Evolutionary conservation across 305 asterid genomes (phyloP).

Genomic region (Fraxinus xanthoxyloides): DNA sequence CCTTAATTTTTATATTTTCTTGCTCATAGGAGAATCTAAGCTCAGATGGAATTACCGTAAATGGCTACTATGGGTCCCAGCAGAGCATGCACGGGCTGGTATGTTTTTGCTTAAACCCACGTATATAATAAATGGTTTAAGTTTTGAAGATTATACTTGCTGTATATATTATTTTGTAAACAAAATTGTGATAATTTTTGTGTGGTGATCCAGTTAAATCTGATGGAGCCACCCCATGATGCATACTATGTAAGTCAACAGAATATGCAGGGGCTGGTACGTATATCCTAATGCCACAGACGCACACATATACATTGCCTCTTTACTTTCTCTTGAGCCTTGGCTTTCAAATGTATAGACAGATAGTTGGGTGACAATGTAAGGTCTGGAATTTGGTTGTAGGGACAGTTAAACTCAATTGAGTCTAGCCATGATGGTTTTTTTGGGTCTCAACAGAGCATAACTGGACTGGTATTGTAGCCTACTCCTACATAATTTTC

Average conservation of each 20-base stretch:
- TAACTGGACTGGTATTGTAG: slow-evolving; percentile 64
- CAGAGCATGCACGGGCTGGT: slow-evolving; percentile 90
- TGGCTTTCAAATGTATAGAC: background rate
- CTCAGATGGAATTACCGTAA: slow-evolving; percentile 59
- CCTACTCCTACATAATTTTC: slow-evolving; percentile 2
- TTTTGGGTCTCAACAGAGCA: slow-evolving; percentile 63
- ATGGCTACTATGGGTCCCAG: slow-evolving; percentile 80
- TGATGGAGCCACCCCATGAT: slow-evolving; percentile 96
- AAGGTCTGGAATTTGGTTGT: slow-evolving; percentile 26
- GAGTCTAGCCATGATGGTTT: slow-evolving; percentile 67
- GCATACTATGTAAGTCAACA: slow-evolving; percentile 73
- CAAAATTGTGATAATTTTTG: slow-evolving; percentile 9
- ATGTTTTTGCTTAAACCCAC: slow-evolving; percentile 25
- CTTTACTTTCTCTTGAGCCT: background rate
- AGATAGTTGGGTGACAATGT: slow-evolving; percentile 8
- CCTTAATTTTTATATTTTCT: slow-evolving; percentile 15
- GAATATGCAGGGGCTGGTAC: slow-evolving; percentile 83
- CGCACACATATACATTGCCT: background rate
- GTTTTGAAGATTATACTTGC: background rate
- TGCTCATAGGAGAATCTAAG: slow-evolving; percentile 58
- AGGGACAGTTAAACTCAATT: slow-evolving; percentile 73
- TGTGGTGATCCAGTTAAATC: slow-evolving; percentile 68
- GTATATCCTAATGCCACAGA: slow-evolving; percentile 12
- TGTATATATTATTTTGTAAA: slow-evolving; percentile 1
- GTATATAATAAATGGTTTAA: background rate